Percentiles rank a stretch among this genome's conserved stretches.
Evolutionary conservation across 345 rosid genomes (phyloP).

Genomic region (Pelargonium nanum): DNA sequence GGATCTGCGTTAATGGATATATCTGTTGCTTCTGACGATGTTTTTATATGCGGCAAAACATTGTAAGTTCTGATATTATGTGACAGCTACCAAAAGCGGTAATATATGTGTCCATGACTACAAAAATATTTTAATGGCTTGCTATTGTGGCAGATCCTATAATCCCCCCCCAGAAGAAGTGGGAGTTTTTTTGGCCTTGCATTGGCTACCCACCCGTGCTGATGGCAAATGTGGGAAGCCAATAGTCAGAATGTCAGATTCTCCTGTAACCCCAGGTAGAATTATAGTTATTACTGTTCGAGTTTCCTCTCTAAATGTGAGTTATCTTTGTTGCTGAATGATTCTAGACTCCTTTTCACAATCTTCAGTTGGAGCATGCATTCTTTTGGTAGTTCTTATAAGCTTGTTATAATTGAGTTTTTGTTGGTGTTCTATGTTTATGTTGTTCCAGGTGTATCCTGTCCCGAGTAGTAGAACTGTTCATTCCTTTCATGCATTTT

Average conservation of each 20-base stretch:
- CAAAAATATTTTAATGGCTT: conserved; percentile 3
- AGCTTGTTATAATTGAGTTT: neutral
- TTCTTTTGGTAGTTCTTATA: neutral
- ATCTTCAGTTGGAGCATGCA: neutral
- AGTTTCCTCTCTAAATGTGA: neutral
- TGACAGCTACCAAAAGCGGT: conserved; percentile 5
- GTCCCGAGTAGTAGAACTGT: too few relatives aligned
- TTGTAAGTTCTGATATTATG: conserved; percentile 43
- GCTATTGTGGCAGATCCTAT: conserved; percentile 41
- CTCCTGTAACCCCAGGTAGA: conserved; percentile 75
- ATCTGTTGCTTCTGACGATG: conserved; percentile 38
- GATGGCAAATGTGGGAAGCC: conserved; percentile 88
- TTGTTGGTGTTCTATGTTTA: too few relatives aligned
- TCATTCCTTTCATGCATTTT: neutral
- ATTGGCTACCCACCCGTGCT: conserved; percentile 76
- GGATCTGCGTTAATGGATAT: conserved; percentile 53
- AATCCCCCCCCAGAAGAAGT: conserved; percentile 89
- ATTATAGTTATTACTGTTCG: neutral
- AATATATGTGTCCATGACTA: neutral
- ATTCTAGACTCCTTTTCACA: neutral
- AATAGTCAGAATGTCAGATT: conserved; percentile 53
- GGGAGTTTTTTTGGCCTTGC: conserved; percentile 60
- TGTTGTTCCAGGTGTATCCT: too few relatives aligned
- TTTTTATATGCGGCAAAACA: conserved; percentile 40
- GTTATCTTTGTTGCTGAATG: neutral